Evolutionary conservation across 1,284 basidiomycete species (phyloP).

Genomic region (Ceratorhiza oryzae-sativae): DNA sequence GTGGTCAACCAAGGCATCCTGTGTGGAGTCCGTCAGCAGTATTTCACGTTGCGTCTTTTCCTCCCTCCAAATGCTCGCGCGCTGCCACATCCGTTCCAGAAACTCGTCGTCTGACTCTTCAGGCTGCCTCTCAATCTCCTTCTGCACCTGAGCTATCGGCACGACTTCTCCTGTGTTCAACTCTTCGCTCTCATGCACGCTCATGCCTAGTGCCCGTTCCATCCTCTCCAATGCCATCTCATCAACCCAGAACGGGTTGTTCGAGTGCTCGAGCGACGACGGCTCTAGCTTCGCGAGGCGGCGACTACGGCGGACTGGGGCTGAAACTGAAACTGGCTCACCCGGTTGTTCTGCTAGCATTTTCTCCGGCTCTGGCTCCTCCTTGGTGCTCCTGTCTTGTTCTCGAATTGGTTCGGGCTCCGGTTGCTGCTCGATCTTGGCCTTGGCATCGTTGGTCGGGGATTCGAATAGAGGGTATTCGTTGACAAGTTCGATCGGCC

Average conservation of each 20-base stretch:
- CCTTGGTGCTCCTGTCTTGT: no score
- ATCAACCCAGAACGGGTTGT: neutral
- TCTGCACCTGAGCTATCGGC: neutral
- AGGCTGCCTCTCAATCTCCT: neutral
- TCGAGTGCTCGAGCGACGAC: neutral
- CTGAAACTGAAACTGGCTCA: conserved; percentile 8
- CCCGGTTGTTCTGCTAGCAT: neutral
- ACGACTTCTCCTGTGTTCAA: neutral
- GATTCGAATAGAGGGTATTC: neutral
- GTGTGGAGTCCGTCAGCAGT: neutral
- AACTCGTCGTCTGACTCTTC: neutral
- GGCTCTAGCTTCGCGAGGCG: neutral
- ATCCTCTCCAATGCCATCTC: neutral
- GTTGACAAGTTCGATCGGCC: conserved; percentile 2
- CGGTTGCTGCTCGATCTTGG: neutral
- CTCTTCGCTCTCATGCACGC: neutral
- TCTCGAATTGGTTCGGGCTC: neutral
- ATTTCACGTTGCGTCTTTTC: conserved; percentile 17
- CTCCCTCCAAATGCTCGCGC: neutral
- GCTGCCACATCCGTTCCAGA: neutral
- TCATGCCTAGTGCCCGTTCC: neutral
- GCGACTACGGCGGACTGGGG: neutral
- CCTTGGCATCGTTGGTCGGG: neutral
- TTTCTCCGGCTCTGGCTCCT: neutral
- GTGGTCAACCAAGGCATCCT: neutral